Conservation (phyloP, 495 filamentous ascomycete genomes). For the Aspergillus incahuasiensis region DNA sequence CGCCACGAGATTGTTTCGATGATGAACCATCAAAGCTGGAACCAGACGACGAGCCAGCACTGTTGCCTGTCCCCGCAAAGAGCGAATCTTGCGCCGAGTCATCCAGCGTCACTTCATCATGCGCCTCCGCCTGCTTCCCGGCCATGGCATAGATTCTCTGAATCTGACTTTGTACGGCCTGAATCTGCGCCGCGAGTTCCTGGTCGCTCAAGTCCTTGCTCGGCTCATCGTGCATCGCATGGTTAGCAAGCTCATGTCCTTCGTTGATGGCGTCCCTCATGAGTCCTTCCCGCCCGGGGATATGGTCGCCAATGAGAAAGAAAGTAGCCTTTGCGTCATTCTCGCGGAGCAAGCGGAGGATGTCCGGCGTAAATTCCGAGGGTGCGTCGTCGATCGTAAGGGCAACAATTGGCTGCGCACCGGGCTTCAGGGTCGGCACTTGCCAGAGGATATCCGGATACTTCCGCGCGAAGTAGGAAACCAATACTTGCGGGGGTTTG, state of each 20-base stretch:
- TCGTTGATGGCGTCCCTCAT: conserved; percentile 56
- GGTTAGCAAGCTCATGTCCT: conserved; percentile 74
- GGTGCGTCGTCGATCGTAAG: conserved; percentile 85
- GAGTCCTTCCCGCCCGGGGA: conserved; percentile 53
- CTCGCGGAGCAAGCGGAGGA: conserved; percentile 57
- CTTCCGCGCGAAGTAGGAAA: conserved; percentile 60
- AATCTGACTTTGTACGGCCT: conserved; percentile 45
- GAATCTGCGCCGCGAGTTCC: conserved; percentile 36
- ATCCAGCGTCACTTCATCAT: conserved; percentile 5
- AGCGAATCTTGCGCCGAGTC: background rate
- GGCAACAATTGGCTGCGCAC: conserved; percentile 49
- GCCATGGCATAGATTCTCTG: conserved; percentile 12
- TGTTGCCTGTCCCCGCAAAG: background rate
- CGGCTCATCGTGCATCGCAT: conserved; percentile 81
- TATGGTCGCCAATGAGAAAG: conserved; percentile 75
- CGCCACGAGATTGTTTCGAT: background rate
- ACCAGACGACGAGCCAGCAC: background rate
- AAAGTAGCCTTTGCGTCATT: conserved; percentile 65
- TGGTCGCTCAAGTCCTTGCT: conserved; percentile 42
- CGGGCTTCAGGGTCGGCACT: conserved; percentile 29
- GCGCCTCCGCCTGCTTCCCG: conserved; percentile 5
- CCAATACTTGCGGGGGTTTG: conserved; percentile 64
- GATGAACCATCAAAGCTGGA: too few relatives aligned
- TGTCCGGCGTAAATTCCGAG: conserved; percentile 64
- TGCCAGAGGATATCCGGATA: conserved; percentile 77